These are phyloP conservation scores for Mrakia frigida DNA, from an alignment of 768 basidiomycete species.

Conservation along the genomic window DNA sequence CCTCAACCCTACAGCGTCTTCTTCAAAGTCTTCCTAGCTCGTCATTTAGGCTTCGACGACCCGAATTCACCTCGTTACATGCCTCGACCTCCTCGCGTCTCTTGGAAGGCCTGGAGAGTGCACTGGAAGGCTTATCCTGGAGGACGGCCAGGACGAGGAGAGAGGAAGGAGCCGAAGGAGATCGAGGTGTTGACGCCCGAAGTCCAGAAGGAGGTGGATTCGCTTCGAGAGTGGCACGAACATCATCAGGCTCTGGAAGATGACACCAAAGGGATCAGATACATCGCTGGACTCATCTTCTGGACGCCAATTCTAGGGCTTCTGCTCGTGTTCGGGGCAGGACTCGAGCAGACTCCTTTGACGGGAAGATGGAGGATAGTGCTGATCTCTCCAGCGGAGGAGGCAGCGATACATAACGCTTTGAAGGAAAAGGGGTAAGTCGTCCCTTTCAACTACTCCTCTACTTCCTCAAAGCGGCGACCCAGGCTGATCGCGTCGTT, in stretches of 20 bases:
- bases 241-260: no score
- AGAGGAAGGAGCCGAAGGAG: no score
- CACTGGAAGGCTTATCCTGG: neutral
- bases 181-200: neutral
- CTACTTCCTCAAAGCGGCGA: no score
- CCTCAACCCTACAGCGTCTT: neutral
- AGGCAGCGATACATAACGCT: conserved; percentile 77
- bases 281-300: neutral
- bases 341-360: conserved; percentile 7
- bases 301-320: neutral
- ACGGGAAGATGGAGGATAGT: conserved; percentile 23
- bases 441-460: neutral
- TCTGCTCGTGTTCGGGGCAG: neutral
- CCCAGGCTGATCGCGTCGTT: neutral
- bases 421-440: conserved; percentile 62
- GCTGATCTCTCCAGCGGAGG: conserved; percentile 54
- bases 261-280: neutral
- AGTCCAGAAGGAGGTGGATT: no score
- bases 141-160: no score
- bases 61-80: neutral
- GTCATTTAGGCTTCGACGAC: neutral
- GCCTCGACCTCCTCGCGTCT: neutral
- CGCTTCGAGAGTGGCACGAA: no score
- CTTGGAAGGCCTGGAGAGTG: neutral
- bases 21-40: neutral